Evolutionary conservation across 306 rosid genomes (phyloP).

Genomic region (Vigna nakashimae): DNA sequence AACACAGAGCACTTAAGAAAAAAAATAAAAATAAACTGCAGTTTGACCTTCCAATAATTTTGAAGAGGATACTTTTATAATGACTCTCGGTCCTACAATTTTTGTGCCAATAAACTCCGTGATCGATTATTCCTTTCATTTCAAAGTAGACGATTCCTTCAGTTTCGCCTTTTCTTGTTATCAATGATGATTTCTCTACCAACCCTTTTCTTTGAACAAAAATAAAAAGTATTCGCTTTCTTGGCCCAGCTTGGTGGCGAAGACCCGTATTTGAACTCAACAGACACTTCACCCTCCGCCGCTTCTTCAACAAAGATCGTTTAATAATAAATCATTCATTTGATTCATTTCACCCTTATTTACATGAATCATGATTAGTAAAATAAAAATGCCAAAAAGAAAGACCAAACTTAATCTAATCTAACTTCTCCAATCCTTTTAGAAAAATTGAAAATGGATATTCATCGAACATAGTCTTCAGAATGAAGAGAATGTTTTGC

Average conservation of each 20-base stretch:
- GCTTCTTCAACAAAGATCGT: not conserved
- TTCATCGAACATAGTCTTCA: not conserved
- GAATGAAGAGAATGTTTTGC: conserved; percentile 8
- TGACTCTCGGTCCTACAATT: too few species aligned
- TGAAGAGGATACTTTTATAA: too few species aligned
- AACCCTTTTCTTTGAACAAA: not conserved
- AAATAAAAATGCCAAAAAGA: not conserved
- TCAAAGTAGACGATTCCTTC: not conserved
- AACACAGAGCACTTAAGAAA: too few species aligned
- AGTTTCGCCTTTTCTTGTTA: not conserved
- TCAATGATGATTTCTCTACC: not conserved
- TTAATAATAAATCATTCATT: not conserved
- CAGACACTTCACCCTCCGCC: not conserved
- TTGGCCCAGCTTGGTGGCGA: not conserved
- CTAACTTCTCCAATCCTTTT: not conserved
- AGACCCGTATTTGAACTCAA: not conserved
- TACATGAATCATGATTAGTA: not conserved
- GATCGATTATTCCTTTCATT: not conserved
- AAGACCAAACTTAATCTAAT: not conserved
- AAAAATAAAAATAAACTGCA: too few species aligned
- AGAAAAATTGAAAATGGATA: too few species aligned
- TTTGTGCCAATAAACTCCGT: not conserved
- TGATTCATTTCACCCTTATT: not conserved
- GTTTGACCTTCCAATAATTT: too few species aligned
- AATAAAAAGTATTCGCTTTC: not conserved